These are phyloP conservation scores for Collybiopsis luxurians DNA, from an alignment of 768 basidiomycete genomes.

Conservation along the genomic window DNA sequence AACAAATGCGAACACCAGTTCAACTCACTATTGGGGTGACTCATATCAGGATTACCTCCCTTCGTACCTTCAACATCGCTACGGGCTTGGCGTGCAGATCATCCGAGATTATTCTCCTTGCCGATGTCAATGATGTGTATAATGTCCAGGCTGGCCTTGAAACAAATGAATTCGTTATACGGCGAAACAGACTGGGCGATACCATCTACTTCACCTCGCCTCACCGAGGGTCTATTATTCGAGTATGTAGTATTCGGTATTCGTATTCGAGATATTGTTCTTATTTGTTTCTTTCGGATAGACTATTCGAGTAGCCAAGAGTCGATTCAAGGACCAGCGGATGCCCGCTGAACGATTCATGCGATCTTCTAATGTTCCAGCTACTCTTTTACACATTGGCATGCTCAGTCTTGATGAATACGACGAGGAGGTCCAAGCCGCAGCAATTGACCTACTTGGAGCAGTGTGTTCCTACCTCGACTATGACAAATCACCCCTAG, in stretches of 20 bases:
- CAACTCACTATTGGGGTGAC: conserved; percentile 60
- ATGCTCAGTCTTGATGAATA: conserved; percentile 73
- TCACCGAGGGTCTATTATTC: conserved; percentile 68
- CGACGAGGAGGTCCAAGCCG: conserved; percentile 74
- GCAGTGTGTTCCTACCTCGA: conserved; percentile 74
- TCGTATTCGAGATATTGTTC: not conserved
- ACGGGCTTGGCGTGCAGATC: conserved; percentile 69
- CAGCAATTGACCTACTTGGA: conserved; percentile 77
- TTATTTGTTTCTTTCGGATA: conserved; percentile 27
- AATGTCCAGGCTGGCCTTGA: conserved; percentile 78
- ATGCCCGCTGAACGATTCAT: conserved; percentile 62
- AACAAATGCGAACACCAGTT: conserved; percentile 71
- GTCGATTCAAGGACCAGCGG: conserved; percentile 56
- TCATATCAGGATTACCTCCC: conserved; percentile 72
- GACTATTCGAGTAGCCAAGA: conserved; percentile 77
- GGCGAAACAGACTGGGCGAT: conserved; percentile 65
- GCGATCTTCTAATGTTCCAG: conserved; percentile 80
- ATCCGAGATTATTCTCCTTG: conserved; percentile 76
- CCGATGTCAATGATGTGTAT: conserved; percentile 85
- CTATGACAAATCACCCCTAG: conserved; percentile 68
- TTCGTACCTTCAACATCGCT: conserved; percentile 68
- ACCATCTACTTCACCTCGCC: conserved; percentile 77
- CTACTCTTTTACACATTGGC: conserved; percentile 83
- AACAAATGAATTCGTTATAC: conserved; percentile 74
- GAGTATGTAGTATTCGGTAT: conserved; percentile 39